Base-by-base conservation (phyloP, 306 rosid genomes). In the Prunus fruticosa region DNA sequence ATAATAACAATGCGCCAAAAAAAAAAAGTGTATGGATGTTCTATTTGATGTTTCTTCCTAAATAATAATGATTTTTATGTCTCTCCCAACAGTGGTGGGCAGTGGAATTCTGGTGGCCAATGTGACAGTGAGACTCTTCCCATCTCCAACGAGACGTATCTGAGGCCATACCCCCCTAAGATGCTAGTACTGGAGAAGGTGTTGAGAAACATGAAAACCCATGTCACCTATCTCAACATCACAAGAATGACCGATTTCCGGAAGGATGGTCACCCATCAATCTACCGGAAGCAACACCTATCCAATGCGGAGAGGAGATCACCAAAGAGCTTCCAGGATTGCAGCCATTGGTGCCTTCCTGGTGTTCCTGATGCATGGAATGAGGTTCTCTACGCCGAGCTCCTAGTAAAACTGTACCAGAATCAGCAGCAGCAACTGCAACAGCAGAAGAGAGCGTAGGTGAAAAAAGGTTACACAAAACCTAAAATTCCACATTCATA, bases 311-410 rank as follows among this genome's bases (percentile, higher is more conserved):
- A 95, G 82, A 81, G 83, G 67, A 86, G 58, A 80, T 85, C 90
- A 0, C 96, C 97, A 1, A 69, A 84, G 76, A 84, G 78, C 74
- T 88, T 23, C 85, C 99, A 95, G 77, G 99, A 95, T 61, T 95
- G 99, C 86, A 95, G 99, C 82, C 99, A 95, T 74, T 95, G 99
- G 99, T 95, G 99, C 84, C 99, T 95, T 81, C 99, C 99, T 0
- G 99, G 99, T 11, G 97, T 95, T 76, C 99, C 99, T 10, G 99
- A 95, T 67, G 38, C 87, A 0, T 95, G 99, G 99, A 95, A 95
- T 77, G 97, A 95, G 82, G 77, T 92, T 73, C 84, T 95, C 74
- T 92, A 81, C 54, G 91, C 97, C 1, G 91, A 92, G 76, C 83
- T 95, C 46, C 82, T 92, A 14, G 56, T 88, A 56, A 80, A 87